Conservation (phyloP, 352 stramenopile genomes). For the Phytopythium kandeliae region DNA sequence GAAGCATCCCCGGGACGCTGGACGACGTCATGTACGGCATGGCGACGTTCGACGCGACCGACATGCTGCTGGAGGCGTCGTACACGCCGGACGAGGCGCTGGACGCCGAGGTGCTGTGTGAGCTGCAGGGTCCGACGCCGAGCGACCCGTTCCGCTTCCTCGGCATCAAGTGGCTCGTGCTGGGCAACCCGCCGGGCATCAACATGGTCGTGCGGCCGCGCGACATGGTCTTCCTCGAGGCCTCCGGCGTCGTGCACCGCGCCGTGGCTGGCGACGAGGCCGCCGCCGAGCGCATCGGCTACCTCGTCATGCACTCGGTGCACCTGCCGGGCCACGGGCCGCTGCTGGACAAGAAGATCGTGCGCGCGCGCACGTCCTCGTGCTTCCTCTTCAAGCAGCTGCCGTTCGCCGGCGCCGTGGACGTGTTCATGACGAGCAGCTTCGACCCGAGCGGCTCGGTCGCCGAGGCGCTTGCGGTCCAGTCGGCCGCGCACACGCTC, state of each 20-base stretch:
- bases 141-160: slow-evolving; percentile 36
- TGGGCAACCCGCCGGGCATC: slow-evolving; percentile 21
- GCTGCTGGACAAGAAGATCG: slow-evolving; percentile 17
- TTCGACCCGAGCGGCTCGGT: slow-evolving; percentile 33
- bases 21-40: slow-evolving; percentile 63
- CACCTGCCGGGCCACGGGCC: slow-evolving; percentile 23
- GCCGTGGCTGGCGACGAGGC: no score
- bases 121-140: slow-evolving; percentile 21
- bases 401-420: slow-evolving; percentile 15
- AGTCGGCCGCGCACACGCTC: slow-evolving; percentile 27
- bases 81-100: slow-evolving; percentile 26
- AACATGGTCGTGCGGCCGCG: slow-evolving; percentile 24
- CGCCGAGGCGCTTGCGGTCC: slow-evolving; percentile 18
- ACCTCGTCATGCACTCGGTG: slow-evolving; percentile 37
- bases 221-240: slow-evolving; percentile 38
- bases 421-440: slow-evolving; percentile 40
- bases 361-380: slow-evolving; percentile 31
- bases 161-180: slow-evolving; percentile 48
- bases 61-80: slow-evolving; percentile 35
- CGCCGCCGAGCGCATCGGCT: slow-evolving; percentile 26
- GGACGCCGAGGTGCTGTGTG: slow-evolving; percentile 28
- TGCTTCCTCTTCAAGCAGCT: slow-evolving; percentile 33
- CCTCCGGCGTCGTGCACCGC: slow-evolving; percentile 22
- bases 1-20: slow-evolving; percentile 38
- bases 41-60: slow-evolving; percentile 22